Base-by-base conservation (phyloP, 2,329 filamentous ascomycete species). In the Macrophomina pseudophaseolina region DNA sequence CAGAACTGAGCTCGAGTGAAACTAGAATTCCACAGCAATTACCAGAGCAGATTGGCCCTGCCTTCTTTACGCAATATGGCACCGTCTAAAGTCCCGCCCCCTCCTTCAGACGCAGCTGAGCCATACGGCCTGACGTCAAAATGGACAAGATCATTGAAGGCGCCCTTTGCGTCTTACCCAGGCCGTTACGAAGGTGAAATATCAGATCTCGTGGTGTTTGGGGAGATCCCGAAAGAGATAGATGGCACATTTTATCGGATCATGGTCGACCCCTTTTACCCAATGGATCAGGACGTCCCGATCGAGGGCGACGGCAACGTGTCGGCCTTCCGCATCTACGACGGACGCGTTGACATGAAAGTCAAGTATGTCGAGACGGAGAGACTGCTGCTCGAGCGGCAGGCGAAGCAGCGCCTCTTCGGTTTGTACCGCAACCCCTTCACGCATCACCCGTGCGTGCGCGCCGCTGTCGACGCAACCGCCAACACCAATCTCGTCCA, bases 291-390 rank as follows among this genome's bases (percentile, higher is more conserved):
- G 8, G 70, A 70, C 30, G 64, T 66, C 23, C 70, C 71, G 1
- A 48, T 78, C 64, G 74, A 74, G 49, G 76, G 75, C 5, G 74
- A 78, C 53, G 76, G 76, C 1, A 69, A 69, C 49, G 70, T 78
- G 6, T 71, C 69, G 16, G 75, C 76, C 1, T 76, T 78, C 54
- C 69, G 71, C 0, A 71, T 78, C 48, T 59, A 74, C 33, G 66
- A 75, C n/a, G 76, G 76, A 0, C 70, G 59, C 68, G 66, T 74
- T 67, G 53, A 74, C 54, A 73, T 78, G 65, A 73, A 74, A 54
- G 73, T 75, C 42, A 64, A 70, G 18, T 78, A 76, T 67, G 70
- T 78, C 18, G 66, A 72, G 23, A 78, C 74, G 0, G 75, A 78
- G 53, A 60, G 73, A 3, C 73, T 71, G 32, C 68, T 68, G 40